These are phyloP conservation scores for Coemansia sp. DNA, from an alignment of 192 early-diverging fungal species.

Conservation along the genomic window DNA sequence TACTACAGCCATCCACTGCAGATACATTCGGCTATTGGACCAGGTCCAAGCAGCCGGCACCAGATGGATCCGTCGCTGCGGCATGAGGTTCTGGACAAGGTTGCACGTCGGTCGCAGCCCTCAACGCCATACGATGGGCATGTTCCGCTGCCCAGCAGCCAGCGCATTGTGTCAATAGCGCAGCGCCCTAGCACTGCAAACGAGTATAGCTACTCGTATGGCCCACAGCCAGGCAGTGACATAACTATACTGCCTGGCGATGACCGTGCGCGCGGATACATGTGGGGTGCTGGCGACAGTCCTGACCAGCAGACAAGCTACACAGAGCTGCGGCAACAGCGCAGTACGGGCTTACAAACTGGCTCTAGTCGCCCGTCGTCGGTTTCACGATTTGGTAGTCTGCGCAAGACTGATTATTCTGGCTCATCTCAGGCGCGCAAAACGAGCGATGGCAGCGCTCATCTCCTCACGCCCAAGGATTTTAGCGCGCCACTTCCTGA, in stretches of 20 bases:
- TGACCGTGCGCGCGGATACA: slow-evolving; percentile 21
- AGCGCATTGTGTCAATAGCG: slow-evolving; percentile 17
- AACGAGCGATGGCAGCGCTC: slow-evolving; percentile 44
- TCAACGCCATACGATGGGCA: slow-evolving; percentile 33
- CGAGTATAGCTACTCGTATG: slow-evolving; percentile 5
- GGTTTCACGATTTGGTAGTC: slow-evolving; percentile 22
- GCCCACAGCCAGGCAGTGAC: slow-evolving; percentile 12
- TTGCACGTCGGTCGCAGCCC: slow-evolving; percentile 47
- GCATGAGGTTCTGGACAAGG: slow-evolving; percentile 48
- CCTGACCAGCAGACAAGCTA: slow-evolving; percentile 12
- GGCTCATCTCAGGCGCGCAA: slow-evolving; percentile 35
- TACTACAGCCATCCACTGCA: slow-evolving; percentile 31
- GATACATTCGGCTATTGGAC: slow-evolving; percentile 25
- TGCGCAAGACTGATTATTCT: slow-evolving; percentile 22
- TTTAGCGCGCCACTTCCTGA: slow-evolving; percentile 34
- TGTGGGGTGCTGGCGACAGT: slow-evolving; percentile 18
- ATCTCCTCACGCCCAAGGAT: slow-evolving; percentile 38
- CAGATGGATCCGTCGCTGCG: slow-evolving; percentile 28
- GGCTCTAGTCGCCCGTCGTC: slow-evolving; percentile 9
- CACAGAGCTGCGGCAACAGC: slow-evolving; percentile 13
- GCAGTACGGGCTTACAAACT: no score
- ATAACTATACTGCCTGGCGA: slow-evolving; percentile 45
- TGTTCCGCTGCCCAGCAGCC: slow-evolving; percentile 13
- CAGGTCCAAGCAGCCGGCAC: slow-evolving; percentile 7
- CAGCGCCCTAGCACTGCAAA: slow-evolving; percentile 20